Evolutionary conservation across 169 alveolate genomes (phyloP), one percentile per base, ranked within the genome.

Genomic region (Eimeria praecox): DNA sequence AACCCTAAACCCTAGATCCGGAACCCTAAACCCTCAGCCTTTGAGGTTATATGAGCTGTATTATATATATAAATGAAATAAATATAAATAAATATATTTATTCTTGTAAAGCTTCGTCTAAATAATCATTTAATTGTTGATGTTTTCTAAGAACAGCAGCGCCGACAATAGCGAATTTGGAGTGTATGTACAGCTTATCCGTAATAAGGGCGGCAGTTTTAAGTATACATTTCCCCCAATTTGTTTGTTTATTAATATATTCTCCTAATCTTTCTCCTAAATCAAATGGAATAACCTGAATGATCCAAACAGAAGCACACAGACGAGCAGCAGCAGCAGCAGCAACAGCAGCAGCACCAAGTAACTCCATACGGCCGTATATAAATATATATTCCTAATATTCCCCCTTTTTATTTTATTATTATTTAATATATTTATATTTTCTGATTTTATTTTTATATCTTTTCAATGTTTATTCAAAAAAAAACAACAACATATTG

Each of bases 221-320:
- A 6, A 38, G 82, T 2, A 69, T 4, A 5, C 14, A 30, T 2
- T 8, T 10, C 82, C 12, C n/a, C 44, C 12, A 22, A 10, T 30
- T 3, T 69, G 4, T 9, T 38, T 42, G 4, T 8, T 69, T 10
- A 10, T 42, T 5, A 10, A 69, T 30, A 27, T 9, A 69, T 38
- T 30, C 44, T 4, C 82, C 82, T 30, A 69, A 69, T 69, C 82
- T 30, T 16, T 69, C 82, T 20, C 82, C 82, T 9, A 69, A 18
- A 38, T 69, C 82, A 69, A 69, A 69, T 3, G 82, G 82, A 69
- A 69, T 69, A 6, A 69, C 82, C n/a, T 69, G 82, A 9, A 69
- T 22, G 12, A 69, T 69, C 82, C 82, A 69, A 27, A 69, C 82
- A 69, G 42, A 69, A 3, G 82, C 82, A 69, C n/a, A 69, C 2